A percentile compares a stretch with the other conserved stretches of the same genome.
Conservation (phyloP, 257 asterid genomes). For the Fraxinus anomala region DNA sequence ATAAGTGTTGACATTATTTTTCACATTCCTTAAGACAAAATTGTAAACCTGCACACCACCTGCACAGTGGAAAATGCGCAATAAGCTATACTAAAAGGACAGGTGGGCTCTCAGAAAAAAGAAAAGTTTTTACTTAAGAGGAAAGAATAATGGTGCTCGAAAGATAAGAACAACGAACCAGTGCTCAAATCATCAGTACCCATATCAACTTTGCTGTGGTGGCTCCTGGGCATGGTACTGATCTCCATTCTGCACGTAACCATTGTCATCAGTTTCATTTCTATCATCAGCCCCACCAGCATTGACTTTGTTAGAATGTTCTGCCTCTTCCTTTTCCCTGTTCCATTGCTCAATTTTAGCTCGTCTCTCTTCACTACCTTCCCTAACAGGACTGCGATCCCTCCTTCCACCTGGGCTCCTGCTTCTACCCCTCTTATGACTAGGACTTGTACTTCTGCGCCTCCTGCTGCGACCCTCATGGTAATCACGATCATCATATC, state of each 20-base stretch:
- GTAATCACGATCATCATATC: slow-evolving; percentile 70
- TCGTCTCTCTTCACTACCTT: slow-evolving; percentile 95
- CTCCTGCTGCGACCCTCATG: slow-evolving; percentile 77
- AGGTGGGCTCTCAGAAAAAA: slow-evolving; percentile 16
- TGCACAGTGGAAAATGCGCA: slow-evolving; percentile 98
- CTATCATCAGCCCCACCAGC: slow-evolving; percentile 33
- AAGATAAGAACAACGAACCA: slow-evolving; percentile 59
- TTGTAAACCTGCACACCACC: slow-evolving; percentile 94
- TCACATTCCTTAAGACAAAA: slow-evolving; percentile 70
- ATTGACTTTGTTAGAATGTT: slow-evolving; percentile 40
- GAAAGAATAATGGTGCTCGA: neutral
- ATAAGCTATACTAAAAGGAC: slow-evolving; percentile 55
- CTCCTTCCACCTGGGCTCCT: slow-evolving; percentile 79
- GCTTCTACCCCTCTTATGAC: slow-evolving; percentile 65
- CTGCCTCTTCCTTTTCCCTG: slow-evolving; percentile 80
- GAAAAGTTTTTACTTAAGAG: neutral
- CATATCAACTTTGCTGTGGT: slow-evolving; percentile 41
- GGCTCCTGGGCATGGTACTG: slow-evolving; percentile 33
- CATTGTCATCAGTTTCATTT: slow-evolving; percentile 36
- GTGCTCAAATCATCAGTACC: slow-evolving; percentile 41
- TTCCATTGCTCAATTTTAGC: slow-evolving; percentile 98
- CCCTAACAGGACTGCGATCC: slow-evolving; percentile 77
- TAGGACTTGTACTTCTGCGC: slow-evolving; percentile 64
- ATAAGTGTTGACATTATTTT: slow-evolving; percentile 24
- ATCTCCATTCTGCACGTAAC: slow-evolving; percentile 37